A percentile compares a stretch with the other conserved stretches of the same genome.
Evolutionary conservation across 148 eudicot genomes (phyloP).

Genomic region (Agrostemma githago): DNA sequence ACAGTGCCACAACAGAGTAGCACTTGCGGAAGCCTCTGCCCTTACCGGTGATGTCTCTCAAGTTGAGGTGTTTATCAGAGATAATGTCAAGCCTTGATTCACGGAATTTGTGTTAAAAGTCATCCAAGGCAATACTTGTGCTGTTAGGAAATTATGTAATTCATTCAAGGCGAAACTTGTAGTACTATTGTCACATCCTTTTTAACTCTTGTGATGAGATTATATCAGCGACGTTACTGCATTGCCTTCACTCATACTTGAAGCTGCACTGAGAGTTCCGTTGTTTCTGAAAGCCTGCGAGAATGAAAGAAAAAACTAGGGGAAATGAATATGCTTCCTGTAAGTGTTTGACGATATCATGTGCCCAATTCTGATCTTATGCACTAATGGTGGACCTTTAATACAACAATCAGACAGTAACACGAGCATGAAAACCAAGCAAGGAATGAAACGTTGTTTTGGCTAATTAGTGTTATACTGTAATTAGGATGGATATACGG

Average conservation of each 20-base stretch:
- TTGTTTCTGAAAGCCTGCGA: background rate
- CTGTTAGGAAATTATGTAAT: constrained; percentile 11
- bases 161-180: constrained; percentile 1
- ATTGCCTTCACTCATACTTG: background rate
- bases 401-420: too few relatives aligned
- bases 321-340: too few relatives aligned
- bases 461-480: too few relatives aligned
- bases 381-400: too few relatives aligned
- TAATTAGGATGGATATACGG: too few relatives aligned
- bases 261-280: background rate
- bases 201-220: background rate
- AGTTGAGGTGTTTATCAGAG: constrained; percentile 71
- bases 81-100: constrained; percentile 40
- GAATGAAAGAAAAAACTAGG: too few relatives aligned
- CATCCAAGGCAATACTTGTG: background rate
- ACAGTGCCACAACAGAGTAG: constrained; percentile 72
- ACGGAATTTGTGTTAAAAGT: background rate
- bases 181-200: background rate
- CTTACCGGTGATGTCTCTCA: constrained; percentile 61
- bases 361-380: too few relatives aligned
- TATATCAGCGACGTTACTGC: background rate
- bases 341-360: too few relatives aligned
- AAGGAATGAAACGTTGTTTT: too few relatives aligned
- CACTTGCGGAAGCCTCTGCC: constrained; percentile 76
- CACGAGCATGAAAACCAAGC: too few relatives aligned